Conservation (phyloP, 164 flowering plant genomes). For the grape (Vitis vinifera) region ASM3070453v1 NC_081810.1:4459001-4459500, state of each 20-base stretch:
- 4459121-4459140: slow-evolving; percentile 36
- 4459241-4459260: no score
- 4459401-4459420: slow-evolving; percentile 36
- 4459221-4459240: no score
- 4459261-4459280: no score
- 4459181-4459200: slow-evolving; percentile 49
- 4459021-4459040: slow-evolving; percentile 46
- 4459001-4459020: slow-evolving; percentile 41
- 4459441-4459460: neutral
- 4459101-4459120: slow-evolving; percentile 59
- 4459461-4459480: slow-evolving; percentile 25
- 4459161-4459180: slow-evolving; percentile 48
- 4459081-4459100: slow-evolving; percentile 72
- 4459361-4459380: no score
- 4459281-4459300: no score
- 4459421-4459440: slow-evolving; percentile 6
- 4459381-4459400: no score
- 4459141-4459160: slow-evolving; percentile 32
- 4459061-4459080: slow-evolving; percentile 50
- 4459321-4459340: no score
- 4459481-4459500: slow-evolving; percentile 15
- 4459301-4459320: neutral
- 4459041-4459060: slow-evolving; percentile 53
- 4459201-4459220: neutral
- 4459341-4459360: no score